Percentiles rank a stretch among this genome's conserved stretches.
phyloP scores from a whole-genome alignment of 352 stramenopile genomes.

The Globisporangium middletonii region DNA sequence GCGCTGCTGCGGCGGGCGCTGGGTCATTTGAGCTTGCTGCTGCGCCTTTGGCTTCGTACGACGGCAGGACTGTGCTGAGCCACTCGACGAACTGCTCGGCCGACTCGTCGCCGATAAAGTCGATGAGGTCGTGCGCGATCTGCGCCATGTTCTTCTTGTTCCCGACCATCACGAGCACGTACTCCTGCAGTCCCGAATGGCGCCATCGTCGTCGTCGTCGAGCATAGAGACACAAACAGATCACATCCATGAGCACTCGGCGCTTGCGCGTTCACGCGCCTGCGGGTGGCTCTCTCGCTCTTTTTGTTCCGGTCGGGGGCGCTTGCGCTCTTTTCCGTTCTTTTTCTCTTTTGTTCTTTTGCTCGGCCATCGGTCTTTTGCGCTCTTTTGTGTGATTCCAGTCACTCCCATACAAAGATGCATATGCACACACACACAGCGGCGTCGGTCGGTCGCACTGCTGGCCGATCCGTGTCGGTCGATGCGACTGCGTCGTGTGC shows the following conservation, averaged over 20 bases:
- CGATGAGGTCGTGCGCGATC: conserved; percentile 74
- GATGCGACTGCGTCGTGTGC: too few species aligned
- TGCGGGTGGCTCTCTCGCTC: background rate
- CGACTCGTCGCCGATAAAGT: conserved; percentile 81
- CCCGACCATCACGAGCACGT: conserved; percentile 81
- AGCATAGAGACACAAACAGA: conserved; percentile 25
- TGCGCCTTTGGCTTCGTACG: conserved; percentile 31
- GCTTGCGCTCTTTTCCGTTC: conserved; percentile 2
- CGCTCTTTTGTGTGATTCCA: conserved; percentile 4
- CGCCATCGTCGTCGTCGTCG: background rate
- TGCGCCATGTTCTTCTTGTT: conserved; percentile 86
- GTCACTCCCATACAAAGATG: conserved; percentile 4
- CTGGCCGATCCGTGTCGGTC: background rate
- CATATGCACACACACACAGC: conserved; percentile 5
- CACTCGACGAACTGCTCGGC: conserved; percentile 68
- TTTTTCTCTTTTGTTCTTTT: conserved; percentile 3
- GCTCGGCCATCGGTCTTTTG: conserved; percentile 16
- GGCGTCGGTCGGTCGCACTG: background rate
- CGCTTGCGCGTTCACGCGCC: background rate
- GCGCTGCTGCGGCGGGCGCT: conserved; percentile 6
- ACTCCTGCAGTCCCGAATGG: conserved; percentile 40
- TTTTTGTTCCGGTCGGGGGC: conserved; percentile 8
- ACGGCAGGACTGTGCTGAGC: conserved; percentile 50
- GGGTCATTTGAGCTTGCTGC: background rate
- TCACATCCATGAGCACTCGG: conserved; percentile 12